phyloP scores from a whole-genome alignment of 805 yeast species.

The Nakazawaea molendinolei region DNA sequence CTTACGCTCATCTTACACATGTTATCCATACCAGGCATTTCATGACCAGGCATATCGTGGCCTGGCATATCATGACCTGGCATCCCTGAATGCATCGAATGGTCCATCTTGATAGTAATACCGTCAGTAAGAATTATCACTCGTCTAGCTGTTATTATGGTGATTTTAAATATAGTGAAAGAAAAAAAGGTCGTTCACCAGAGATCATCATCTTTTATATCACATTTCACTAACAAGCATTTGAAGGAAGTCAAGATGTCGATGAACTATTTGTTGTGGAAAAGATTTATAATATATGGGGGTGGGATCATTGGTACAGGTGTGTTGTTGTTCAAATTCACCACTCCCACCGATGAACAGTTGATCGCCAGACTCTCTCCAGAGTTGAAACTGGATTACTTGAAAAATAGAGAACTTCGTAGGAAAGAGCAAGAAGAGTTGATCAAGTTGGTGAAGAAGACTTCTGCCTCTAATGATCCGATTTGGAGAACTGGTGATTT shows the following conservation, averaged over 20 bases:
- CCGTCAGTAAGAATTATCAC: not conserved
- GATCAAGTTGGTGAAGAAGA: conserved; percentile 57
- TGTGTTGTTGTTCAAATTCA: conserved; percentile 59
- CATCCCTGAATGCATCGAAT: conserved; percentile 9
- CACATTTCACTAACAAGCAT: not conserved
- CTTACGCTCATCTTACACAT: conserved; percentile 13
- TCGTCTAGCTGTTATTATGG: not conserved
- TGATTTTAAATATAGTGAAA: not conserved
- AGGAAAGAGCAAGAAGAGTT: conserved; percentile 63
- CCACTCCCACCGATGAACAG: conserved; percentile 83
- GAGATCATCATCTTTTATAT: not conserved
- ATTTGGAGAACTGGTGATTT: conserved; percentile 77
- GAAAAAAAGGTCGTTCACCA: not conserved
- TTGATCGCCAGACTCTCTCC: conserved; percentile 72
- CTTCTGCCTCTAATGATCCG: conserved; percentile 66
- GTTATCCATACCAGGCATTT: conserved; percentile 6
- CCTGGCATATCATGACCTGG: conserved; percentile 11
- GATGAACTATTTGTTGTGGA: conserved; percentile 18
- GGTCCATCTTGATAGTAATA: conserved; percentile 2
- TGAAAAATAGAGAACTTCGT: conserved; percentile 53
- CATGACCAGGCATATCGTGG: conserved; percentile 13
- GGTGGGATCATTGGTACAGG: conserved; percentile 69
- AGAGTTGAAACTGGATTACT: conserved; percentile 72
- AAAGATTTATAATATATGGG: conserved; percentile 35
- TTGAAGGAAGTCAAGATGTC: conserved; percentile 10